These are phyloP conservation scores for Discostella stelligeroides DNA, from an alignment of 108 stramenopile species.

Conservation along the genomic window DNA sequence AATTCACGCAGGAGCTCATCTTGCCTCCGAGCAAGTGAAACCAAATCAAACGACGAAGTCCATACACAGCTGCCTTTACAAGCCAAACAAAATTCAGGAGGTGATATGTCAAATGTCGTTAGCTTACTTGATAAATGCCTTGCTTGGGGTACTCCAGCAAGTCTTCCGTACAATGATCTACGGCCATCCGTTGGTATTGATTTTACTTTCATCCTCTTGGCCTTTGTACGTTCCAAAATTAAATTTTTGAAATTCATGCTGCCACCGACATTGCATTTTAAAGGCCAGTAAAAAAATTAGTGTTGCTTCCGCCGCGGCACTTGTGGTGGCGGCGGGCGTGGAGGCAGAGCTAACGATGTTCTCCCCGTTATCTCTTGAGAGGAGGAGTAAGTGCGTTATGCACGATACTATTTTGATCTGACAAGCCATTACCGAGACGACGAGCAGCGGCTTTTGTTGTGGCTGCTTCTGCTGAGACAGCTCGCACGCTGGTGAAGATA, in stretches of 20 bases:
- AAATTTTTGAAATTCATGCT: no score
- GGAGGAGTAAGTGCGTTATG: conserved; percentile 1
- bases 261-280: no score
- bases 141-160: no score
- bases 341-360: not conserved
- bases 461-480: no score
- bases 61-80: conserved; percentile 11
- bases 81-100: no score
- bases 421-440: conserved; percentile 55
- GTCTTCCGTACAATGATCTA: no score
- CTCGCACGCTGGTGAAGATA: not conserved
- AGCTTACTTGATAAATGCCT: no score
- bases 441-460: not conserved
- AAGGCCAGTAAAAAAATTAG: no score
- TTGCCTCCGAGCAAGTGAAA: conserved; percentile 17
- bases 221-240: no score
- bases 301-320: not conserved
- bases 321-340: not conserved
- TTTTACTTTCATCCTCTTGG: no score
- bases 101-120: no score
- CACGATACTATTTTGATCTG: conserved; percentile 5
- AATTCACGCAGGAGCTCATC: conserved; percentile 23
- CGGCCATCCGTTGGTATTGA: no score
- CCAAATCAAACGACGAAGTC: conserved; percentile 25
- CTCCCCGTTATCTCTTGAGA: not conserved